Evolutionary conservation across 345 rosid genomes (phyloP).

Genomic region (Eucalyptus virginea): DNA sequence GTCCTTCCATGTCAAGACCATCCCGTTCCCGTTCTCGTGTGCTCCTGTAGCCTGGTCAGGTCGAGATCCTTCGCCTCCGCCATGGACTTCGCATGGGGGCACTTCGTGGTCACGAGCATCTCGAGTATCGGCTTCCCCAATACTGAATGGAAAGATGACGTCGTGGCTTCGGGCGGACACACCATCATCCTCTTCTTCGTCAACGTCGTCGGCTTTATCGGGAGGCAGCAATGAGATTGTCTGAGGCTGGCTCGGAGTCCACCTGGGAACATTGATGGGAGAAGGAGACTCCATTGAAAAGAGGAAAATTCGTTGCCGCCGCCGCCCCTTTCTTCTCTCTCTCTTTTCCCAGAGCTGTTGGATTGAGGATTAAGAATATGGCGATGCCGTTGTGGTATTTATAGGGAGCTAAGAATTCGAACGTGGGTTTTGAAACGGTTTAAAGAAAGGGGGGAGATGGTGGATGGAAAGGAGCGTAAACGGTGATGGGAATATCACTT

Average conservation of each 20-base stretch:
- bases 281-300: neutral
- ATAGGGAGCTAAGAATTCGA: neutral
- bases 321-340: neutral
- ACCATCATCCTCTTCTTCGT: neutral
- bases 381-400: neutral
- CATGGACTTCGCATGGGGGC: neutral
- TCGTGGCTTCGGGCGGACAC: neutral
- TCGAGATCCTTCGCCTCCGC: neutral
- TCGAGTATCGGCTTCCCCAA: neutral
- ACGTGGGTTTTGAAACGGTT: neutral
- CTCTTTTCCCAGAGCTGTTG: neutral
- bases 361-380: neutral
- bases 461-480: neutral
- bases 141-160: neutral
- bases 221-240: neutral
- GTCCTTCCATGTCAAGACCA: constrained; percentile 33
- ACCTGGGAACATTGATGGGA: neutral
- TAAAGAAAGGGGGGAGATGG: neutral
- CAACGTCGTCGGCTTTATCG: neutral
- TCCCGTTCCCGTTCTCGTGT: neutral
- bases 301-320: neutral
- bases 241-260: neutral
- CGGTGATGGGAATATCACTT: neutral
- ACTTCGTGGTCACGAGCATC: neutral
- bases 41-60: neutral